These are phyloP conservation scores for Suillus hirtellus DNA, from an alignment of 768 basidiomycete species.

Conservation along the genomic window DNA sequence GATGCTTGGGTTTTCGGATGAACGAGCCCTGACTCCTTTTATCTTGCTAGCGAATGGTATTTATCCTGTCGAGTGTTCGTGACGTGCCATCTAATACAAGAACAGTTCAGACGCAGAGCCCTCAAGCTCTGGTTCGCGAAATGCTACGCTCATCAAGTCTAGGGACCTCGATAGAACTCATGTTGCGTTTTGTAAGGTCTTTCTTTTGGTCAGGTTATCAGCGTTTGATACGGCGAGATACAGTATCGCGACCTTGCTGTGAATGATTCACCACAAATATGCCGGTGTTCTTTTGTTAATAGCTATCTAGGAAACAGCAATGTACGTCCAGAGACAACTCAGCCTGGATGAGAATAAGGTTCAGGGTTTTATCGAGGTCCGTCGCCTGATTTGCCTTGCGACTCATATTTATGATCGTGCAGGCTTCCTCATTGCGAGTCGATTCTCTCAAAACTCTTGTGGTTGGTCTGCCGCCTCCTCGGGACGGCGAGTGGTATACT, in stretches of 20 bases:
- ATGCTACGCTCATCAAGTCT: constrained; percentile 38
- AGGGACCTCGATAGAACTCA: constrained; percentile 36
- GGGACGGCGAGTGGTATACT: constrained; percentile 35
- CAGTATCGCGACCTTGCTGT: constrained; percentile 47
- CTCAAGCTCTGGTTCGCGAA: constrained; percentile 40
- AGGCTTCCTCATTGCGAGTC: constrained; percentile 45
- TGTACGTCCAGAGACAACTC: constrained; percentile 45
- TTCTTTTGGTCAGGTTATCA: background rate
- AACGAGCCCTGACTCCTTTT: constrained; percentile 47
- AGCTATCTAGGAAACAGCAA: constrained; percentile 39
- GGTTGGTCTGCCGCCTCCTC: constrained; percentile 45
- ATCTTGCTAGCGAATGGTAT: constrained; percentile 52
- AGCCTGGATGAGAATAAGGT: constrained; percentile 38
- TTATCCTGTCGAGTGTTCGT: background rate
- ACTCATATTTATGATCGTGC: constrained; percentile 1
- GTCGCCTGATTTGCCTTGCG: background rate
- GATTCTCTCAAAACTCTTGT: constrained; percentile 41
- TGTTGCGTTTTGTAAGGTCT: constrained; percentile 35
- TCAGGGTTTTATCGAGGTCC: constrained; percentile 50
- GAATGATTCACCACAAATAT: constrained; percentile 5
- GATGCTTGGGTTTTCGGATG: constrained; percentile 50
- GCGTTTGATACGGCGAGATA: background rate
- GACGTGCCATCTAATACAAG: background rate
- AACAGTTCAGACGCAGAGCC: constrained; percentile 43
- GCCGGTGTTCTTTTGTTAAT: background rate